Base-by-base conservation (phyloP, 2,329 filamentous ascomycete genomes). In the Fusarium avenaceum region DNA sequence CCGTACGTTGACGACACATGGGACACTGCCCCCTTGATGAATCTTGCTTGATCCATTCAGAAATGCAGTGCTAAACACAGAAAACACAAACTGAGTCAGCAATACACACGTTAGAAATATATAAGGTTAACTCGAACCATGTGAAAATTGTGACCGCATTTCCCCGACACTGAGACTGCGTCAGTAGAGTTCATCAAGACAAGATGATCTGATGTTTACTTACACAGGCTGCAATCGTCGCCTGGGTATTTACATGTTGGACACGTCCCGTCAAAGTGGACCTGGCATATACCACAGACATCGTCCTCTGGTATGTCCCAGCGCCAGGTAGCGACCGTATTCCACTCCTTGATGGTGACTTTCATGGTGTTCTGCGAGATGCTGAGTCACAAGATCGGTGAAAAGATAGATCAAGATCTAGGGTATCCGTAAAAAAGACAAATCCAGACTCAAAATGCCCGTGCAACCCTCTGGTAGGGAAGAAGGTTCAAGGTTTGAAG, bases 221-320 rank as follows among this genome's bases (percentile, higher is more conserved):
- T 82, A 97, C 95, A 85, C 62, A 99, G 85, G 61, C 92, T 92
- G 81, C 96, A 99, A 77, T 97, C 94, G 75, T 99, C 96, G 59
- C 96, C 96, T 15, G 96, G 96, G 77, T 94, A 98, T 85, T 96
- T 97, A 89, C 96, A 99, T 56, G 94, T 96, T 46, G 96, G 94
- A 83, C 96, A 99, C 26, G 96, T 98, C 62, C 94, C 95, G 78
- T 99, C 96, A 77, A 98, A 99, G 75, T 97, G 92, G 66, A 97
- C 94, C 77, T 97, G 95, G 81, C 96, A 99, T 82, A 99, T 99
- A 74, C 96, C 96, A 75, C 96, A 99, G 67, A 98, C 94, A 78
- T 99, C 95, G 81, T 97, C 95, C 74, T 97, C 94, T 24, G 95
- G 94, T 75, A 98, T 92, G 78, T 98, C 93, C 96, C 96, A 99